These are phyloP conservation scores for Sophora flavescens DNA, from an alignment of 306 rosid species.

Conservation along the genomic window DNA sequence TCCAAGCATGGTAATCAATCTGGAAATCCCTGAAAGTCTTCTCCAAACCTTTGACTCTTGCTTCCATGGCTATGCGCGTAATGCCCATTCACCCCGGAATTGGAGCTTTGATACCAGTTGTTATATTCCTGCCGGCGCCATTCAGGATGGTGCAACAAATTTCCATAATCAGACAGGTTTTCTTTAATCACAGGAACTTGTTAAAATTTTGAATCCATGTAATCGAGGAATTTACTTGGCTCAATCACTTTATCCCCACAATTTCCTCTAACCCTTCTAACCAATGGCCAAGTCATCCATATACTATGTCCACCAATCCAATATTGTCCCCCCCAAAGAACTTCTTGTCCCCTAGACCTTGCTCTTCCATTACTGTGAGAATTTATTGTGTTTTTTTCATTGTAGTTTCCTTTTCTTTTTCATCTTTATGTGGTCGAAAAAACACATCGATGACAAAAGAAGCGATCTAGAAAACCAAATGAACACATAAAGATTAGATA, in stretches of 20 bases:
- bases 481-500: not conserved
- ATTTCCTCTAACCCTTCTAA: constrained; percentile 52
- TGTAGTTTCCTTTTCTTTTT: constrained; percentile 44
- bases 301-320: constrained; percentile 53
- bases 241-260: constrained; percentile 53
- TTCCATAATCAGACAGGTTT: constrained; percentile 47
- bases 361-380: constrained; percentile 46
- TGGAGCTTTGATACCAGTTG: no score
- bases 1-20: no score
- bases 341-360: constrained; percentile 49
- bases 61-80: no score
- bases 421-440: constrained; percentile 39
- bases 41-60: no score
- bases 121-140: constrained; percentile 32
- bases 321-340: constrained; percentile 53
- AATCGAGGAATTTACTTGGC: constrained; percentile 39
- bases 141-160: constrained; percentile 48
- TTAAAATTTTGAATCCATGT: constrained; percentile 50
- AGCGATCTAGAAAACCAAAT: constrained; percentile 26
- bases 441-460: constrained; percentile 29
- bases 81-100: no score
- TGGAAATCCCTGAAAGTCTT: no score
- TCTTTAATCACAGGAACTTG: constrained; percentile 48
- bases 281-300: constrained; percentile 59
- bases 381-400: constrained; percentile 40